Evolutionary conservation across 2,329 filamentous ascomycete genomes (phyloP).

Genomic region (Bimuria novae-zelandiae): DNA sequence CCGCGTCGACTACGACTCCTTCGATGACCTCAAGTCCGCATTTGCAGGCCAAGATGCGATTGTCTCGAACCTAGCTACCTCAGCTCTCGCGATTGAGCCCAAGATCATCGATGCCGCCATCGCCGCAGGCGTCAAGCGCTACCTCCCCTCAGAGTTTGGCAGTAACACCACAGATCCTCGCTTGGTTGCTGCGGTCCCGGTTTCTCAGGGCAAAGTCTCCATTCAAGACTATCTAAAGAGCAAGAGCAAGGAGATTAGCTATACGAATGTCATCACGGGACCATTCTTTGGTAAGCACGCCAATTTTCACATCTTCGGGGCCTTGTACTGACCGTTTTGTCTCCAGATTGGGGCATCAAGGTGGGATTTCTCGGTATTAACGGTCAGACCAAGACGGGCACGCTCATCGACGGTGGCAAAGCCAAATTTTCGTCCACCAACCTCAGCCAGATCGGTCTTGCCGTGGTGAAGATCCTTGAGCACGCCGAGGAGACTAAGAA

Average conservation of each 20-base stretch:
- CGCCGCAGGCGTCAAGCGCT: constrained; percentile 63
- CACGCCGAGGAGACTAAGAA: constrained; percentile 60
- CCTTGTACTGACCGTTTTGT: background rate
- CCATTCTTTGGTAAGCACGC: constrained; percentile 56
- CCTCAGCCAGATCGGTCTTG: constrained; percentile 56
- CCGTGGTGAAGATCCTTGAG: constrained; percentile 57
- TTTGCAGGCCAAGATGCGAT: constrained; percentile 63
- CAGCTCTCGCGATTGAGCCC: constrained; percentile 51
- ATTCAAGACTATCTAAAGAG: constrained; percentile 58
- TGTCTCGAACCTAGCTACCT: constrained; percentile 53
- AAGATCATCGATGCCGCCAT: constrained; percentile 63
- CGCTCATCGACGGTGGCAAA: constrained; percentile 62
- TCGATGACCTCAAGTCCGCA: constrained; percentile 55
- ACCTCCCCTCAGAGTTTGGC: constrained; percentile 65
- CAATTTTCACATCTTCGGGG: background rate
- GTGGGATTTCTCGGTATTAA: constrained; percentile 59
- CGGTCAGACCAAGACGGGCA: constrained; percentile 54
- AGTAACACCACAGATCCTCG: constrained; percentile 46
- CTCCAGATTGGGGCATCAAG: constrained; percentile 57
- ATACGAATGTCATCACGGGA: constrained; percentile 58
- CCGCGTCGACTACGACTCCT: constrained; percentile 54
- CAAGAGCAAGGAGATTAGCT: constrained; percentile 56
- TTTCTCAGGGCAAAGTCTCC: constrained; percentile 58
- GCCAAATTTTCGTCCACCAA: constrained; percentile 58
- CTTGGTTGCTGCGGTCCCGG: constrained; percentile 51